Evolutionary conservation across 2,329 filamentous ascomycete species (phyloP), one percentile per base, ranked within the genome.

Genomic region (Fusarium albosuccineum): DNA sequence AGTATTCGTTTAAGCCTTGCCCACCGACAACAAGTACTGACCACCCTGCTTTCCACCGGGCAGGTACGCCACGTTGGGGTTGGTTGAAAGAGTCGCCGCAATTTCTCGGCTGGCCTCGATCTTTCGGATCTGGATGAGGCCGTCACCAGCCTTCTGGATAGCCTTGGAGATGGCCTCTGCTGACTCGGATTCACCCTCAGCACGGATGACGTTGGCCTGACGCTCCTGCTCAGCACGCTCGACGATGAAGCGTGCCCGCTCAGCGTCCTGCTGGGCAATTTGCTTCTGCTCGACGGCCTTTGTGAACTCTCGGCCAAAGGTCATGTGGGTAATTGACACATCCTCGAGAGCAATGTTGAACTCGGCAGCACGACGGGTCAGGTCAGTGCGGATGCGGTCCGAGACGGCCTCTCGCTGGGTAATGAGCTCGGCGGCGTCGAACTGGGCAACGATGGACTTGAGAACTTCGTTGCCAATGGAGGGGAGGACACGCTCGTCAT

Each of bases 341-440:
- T 99, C 96, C 83, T 99, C 96, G 55, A 99, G 92, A 29, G 94
- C 93, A 77, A 99, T 99, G 86, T 99, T 97, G 89, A 99, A 99
- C 82, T 99, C 96, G 76, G 91, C 85, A 48, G 96, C 96, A 75
- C 96, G 94, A 84, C 92, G 94, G 77, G 96, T 91, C 50, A 99
- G 89, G 79, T 99, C 96, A 73, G 87, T 87, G 64, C 93, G 94
- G 85, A 99, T 99, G 75, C 94, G 92, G 82, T 97, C 91, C 70
- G 91, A 95, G 75, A 99, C 96, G 69, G 95, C 93, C 84, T 99
- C 97, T 80, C 96, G 92, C 84, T 99, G 96, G 61, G 96, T 99
- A 86, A 99, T 99, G 74, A 99, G 90, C 84, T 99, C 96, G 67
- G 93, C 94, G 70, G 96, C 96, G 80, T 99, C 97, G 86, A 99